Evolutionary conservation across 768 basidiomycete species (phyloP), one percentile per base, ranked within the genome.

Genomic region (Leccinellum luteum): DNA sequence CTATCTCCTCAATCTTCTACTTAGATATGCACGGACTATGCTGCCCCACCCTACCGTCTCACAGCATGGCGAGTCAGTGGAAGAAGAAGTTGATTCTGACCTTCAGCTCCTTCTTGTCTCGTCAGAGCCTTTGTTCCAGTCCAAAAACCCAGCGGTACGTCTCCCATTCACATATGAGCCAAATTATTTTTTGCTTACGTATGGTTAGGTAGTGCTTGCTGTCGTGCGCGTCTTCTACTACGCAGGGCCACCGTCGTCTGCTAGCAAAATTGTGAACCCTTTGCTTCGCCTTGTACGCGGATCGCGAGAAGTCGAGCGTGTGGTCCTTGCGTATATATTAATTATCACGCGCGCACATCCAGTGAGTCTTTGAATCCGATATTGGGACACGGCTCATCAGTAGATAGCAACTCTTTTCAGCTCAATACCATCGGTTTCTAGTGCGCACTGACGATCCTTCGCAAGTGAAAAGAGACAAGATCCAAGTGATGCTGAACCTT

Each of bases 21-120:
- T 86, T 55, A 78, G 90, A 57, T 99, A 99, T 68, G 90, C 84
- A 3, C 77, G 95, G 51, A 82, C 81, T 0, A 95, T 96, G 92
- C 78, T 97, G 31, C 81, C 84, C 2, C 78, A 85, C 60, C 87
- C 92, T 10, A 72, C 70, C 1, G 62, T 73, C 19, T 68, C 72
- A 9, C 69, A 66, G 4, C 73, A 69, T 8, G 65, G 52, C 12
- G 71, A 66, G 31, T 66, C 67, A 9, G 55, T 63, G n/a, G 71
- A 73, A n/a, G 83, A 84, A 57, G 87, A 92, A 45, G 67, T 90
- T 13, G 96, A 98, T 68, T 69, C 76, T 35, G 96, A 98, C 69
- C 72, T 95, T 34, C 80, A 85, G 57, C 76, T 98, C 47, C 78
- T 96, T 9, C 71, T 97, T 23, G 78, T 79, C 9, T 86, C 83